Conservation (phyloP, 2,329 filamentous ascomycete species). For the Fusarium cyanostomum region DNA sequence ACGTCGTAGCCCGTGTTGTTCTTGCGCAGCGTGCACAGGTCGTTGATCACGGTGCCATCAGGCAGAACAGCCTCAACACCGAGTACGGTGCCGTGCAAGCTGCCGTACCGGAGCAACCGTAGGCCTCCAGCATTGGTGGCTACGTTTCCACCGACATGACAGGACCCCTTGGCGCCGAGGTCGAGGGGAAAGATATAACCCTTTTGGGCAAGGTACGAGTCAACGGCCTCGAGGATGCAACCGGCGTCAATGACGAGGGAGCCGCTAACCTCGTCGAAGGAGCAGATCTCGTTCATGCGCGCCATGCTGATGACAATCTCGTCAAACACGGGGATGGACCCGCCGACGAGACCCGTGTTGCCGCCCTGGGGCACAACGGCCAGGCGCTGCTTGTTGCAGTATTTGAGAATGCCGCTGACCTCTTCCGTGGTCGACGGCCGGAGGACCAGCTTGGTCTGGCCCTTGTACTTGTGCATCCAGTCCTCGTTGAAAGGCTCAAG, state of each 20-base stretch:
- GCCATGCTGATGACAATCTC: slow-evolving; percentile 94
- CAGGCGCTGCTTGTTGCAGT: slow-evolving; percentile 92
- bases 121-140: slow-evolving; percentile 95
- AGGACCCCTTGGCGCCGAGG: slow-evolving; percentile 96
- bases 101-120: slow-evolving; percentile 89
- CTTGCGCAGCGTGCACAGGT: slow-evolving; percentile 88
- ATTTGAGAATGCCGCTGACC: slow-evolving; percentile 88
- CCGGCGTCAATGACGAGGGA: slow-evolving; percentile 91
- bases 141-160: slow-evolving; percentile 95
- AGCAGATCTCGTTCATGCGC: slow-evolving; percentile 90
- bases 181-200: slow-evolving; percentile 95
- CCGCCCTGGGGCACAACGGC: slow-evolving; percentile 97
- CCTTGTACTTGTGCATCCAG: slow-evolving; percentile 99
- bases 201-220: slow-evolving; percentile 83
- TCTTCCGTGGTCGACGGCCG: slow-evolving; percentile 87
- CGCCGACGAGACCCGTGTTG: slow-evolving; percentile 95
- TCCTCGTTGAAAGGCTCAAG: slow-evolving; percentile 94
- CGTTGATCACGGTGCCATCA: slow-evolving; percentile 90
- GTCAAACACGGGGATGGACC: slow-evolving; percentile 96
- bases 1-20: slow-evolving; percentile 99
- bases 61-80: slow-evolving; percentile 94
- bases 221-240: slow-evolving; percentile 87
- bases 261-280: slow-evolving; percentile 92
- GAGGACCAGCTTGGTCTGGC: slow-evolving; percentile 86
- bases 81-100: slow-evolving; percentile 90